These are phyloP conservation scores for Epichloe scottii DNA, from an alignment of 2,329 filamentous ascomycete genomes.

Conservation along the genomic window DNA sequence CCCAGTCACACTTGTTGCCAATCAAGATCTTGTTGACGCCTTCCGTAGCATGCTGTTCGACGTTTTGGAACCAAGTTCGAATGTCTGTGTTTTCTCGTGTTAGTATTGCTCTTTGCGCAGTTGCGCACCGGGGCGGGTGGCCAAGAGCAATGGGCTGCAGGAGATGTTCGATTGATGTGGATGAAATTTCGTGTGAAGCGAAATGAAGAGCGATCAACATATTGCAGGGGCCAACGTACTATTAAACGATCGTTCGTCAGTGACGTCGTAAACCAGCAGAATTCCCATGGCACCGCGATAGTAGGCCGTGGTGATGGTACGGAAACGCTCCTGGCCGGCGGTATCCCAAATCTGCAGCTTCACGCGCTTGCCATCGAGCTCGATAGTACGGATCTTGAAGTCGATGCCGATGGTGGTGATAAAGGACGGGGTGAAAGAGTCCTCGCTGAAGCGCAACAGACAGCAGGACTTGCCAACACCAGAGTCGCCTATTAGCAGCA, in stretches of 20 bases:
- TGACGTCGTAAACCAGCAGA: conserved; percentile 94
- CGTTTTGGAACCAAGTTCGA: conserved; percentile 98
- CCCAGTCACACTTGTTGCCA: conserved; percentile 99
- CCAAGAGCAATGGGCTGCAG: not conserved
- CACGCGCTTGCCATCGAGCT: conserved; percentile 95
- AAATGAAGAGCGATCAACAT: not conserved
- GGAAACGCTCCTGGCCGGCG: conserved; percentile 93
- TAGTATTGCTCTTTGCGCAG: not conserved
- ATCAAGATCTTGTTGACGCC: conserved; percentile 99
- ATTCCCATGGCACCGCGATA: conserved; percentile 98
- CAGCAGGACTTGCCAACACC: conserved; percentile 97
- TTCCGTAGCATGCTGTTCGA: conserved; percentile 95
- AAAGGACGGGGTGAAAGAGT: conserved; percentile 94
- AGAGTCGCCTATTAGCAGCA: conserved; percentile 91
- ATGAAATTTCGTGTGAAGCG: not conserved
- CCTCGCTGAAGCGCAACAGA: conserved; percentile 89
- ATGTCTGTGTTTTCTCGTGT: conserved; percentile 55
- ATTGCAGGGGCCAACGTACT: conserved; percentile 43
- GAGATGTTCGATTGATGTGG: not conserved
- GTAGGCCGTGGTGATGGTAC: conserved; percentile 97
- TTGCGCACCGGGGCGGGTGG: no score
- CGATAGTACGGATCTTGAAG: conserved; percentile 99
- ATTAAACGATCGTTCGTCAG: conserved; percentile 89
- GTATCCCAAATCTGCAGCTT: conserved; percentile 99
- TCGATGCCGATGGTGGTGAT: conserved; percentile 99